phyloP scores from a whole-genome alignment of 2,329 filamentous ascomycete genomes.

The Triangularia setosa region DNA sequence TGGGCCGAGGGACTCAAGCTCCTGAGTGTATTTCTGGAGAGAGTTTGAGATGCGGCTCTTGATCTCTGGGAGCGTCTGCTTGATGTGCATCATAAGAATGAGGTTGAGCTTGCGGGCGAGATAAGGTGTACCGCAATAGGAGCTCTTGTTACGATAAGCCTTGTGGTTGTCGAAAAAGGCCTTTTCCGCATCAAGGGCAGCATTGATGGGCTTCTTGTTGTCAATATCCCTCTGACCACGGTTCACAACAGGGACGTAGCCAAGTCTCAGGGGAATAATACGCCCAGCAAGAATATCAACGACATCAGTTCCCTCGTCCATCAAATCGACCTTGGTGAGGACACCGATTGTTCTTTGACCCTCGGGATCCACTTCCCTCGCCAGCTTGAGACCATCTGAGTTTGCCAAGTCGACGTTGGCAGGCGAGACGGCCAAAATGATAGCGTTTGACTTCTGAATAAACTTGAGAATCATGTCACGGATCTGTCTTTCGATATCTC shows the following conservation, averaged over 20 bases:
- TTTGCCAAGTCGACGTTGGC: conserved; percentile 98
- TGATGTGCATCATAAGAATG: conserved; percentile 99
- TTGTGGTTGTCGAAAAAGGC: conserved; percentile 98
- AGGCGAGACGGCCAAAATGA: conserved; percentile 92
- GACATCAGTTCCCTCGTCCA: conserved; percentile 98
- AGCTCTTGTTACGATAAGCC: conserved; percentile 96
- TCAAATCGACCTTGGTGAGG: conserved; percentile 95
- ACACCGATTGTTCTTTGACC: conserved; percentile 98
- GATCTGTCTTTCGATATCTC: conserved; percentile 96
- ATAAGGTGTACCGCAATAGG: conserved; percentile 97
- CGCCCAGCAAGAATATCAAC: conserved; percentile 97
- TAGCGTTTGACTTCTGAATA: conserved; percentile 97
- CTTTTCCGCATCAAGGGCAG: conserved; percentile 89
- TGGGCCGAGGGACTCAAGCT: conserved; percentile 80
- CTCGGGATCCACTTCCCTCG: conserved; percentile 93
- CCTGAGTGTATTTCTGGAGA: conserved; percentile 82
- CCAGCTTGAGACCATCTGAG: conserved; percentile 94
- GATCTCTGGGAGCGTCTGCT: conserved; percentile 97
- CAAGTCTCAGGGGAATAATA: conserved; percentile 90
- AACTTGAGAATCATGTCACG: conserved; percentile 98
- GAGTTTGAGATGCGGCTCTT: conserved; percentile 95
- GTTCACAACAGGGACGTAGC: conserved; percentile 96
- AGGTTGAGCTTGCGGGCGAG: conserved; percentile 94
- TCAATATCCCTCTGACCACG: conserved; percentile 97
- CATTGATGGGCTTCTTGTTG: conserved; percentile 91